phyloP scores from a whole-genome alignment of 2,329 filamentous ascomycete species.

The Phaeosphaeriaceae sp. region DNA sequence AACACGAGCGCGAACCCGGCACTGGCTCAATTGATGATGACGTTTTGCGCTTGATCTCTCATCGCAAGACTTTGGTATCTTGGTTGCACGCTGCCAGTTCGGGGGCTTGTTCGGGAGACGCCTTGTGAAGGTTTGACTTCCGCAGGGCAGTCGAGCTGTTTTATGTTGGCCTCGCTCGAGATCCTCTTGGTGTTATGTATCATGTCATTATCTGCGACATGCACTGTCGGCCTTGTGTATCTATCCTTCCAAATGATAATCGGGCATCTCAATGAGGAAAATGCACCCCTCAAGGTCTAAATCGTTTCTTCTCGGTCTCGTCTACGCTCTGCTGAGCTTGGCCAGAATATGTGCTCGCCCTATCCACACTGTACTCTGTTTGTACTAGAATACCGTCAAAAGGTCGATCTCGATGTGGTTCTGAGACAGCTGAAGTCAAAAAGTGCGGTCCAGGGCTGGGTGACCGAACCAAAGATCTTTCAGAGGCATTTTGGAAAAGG shows the following conservation, averaged over 20 bases:
- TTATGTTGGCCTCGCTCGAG: not conserved
- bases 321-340: not conserved
- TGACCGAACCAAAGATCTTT: conserved; percentile 3
- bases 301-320: not conserved
- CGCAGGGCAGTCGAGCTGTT: not conserved
- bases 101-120: not conserved
- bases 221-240: not conserved
- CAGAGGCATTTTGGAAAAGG: not conserved
- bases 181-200: not conserved
- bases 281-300: not conserved
- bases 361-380: conserved; percentile 1
- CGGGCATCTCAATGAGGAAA: not conserved
- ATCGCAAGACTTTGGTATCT: not conserved
- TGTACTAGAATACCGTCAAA: conserved; percentile 1
- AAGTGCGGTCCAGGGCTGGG: not conserved
- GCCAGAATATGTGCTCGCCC: not conserved
- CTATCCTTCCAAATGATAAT: not conserved
- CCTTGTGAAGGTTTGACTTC: not conserved
- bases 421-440: not conserved
- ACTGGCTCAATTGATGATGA: not conserved
- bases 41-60: not conserved
- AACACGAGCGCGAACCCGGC: not conserved
- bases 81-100: not conserved
- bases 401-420: not conserved
- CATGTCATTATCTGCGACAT: not conserved